Conservation (phyloP, 2,329 filamentous ascomycete genomes). For the Alternaria panax region DNA sequence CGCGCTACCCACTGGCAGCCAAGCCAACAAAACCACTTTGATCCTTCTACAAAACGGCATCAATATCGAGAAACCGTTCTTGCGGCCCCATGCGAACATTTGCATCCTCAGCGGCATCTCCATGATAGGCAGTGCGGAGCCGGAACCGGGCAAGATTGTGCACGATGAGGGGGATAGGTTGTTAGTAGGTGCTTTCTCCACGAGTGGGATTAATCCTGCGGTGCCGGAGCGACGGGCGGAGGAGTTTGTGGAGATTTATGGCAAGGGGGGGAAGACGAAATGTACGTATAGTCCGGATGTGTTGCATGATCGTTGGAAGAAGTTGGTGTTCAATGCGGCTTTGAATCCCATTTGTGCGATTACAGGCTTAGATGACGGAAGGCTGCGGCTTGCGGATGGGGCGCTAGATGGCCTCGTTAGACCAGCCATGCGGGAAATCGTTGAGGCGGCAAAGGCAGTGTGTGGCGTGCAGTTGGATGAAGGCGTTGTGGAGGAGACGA, state of each 20-base stretch:
- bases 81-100: slow-evolving; percentile 60
- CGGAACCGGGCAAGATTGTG: slow-evolving; percentile 56
- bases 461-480: slow-evolving; percentile 54
- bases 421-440: slow-evolving; percentile 64
- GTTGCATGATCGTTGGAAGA: slow-evolving; percentile 57
- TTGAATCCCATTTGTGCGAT: slow-evolving; percentile 63
- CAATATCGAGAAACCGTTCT: slow-evolving; percentile 66
- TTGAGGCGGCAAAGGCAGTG: slow-evolving; percentile 53
- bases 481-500: slow-evolving; percentile 55
- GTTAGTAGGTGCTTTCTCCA: slow-evolving; percentile 60
- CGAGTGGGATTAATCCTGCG: slow-evolving; percentile 40
- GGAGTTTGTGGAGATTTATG: slow-evolving; percentile 59
- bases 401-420: slow-evolving; percentile 58
- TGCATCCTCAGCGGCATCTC: slow-evolving; percentile 62
- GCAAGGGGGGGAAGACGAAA: slow-evolving; percentile 55
- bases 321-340: slow-evolving; percentile 61
- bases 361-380: slow-evolving; percentile 59
- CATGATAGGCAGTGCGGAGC: slow-evolving; percentile 62
- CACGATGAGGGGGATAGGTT: slow-evolving; percentile 62
- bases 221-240: slow-evolving; percentile 44
- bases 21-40: slow-evolving; percentile 59
- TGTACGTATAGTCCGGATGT: slow-evolving; percentile 55
- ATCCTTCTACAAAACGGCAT: slow-evolving; percentile 69
- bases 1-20: slow-evolving; percentile 55
- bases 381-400: slow-evolving; percentile 57